Base-by-base conservation (phyloP, 2,329 filamentous ascomycete genomes). In the Graphium sp. region DNA sequence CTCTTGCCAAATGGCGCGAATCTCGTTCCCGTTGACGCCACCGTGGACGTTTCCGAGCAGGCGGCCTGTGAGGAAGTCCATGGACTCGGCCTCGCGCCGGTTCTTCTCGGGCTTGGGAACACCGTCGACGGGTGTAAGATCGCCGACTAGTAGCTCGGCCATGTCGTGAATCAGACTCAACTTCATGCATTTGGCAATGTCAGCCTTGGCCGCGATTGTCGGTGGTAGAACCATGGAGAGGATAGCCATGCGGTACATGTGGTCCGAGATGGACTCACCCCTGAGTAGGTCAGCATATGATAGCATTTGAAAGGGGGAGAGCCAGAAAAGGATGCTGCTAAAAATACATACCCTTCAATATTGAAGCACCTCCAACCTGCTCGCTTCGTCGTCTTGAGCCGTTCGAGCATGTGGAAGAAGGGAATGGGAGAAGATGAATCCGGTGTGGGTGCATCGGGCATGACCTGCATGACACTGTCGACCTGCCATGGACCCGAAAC, bases 181-280 rank as follows among this genome's bases (percentile, higher is more conserved):
- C 55, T 82, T 82, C 42, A 83, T 87, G 61, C 89, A 98, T 41
- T 74, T 76, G 16, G 66, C 55, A 22, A 93, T 64, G 47, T 95
- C 78, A 44, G 95, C 62, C 22, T 66, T 67, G 1, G 70, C 55
- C 3, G 73, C 63, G 8, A 94, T 68, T 2, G 76, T 56, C 0
- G 80, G 64, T 2, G 89, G 87, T 3, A 83, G 84, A 38, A 94
- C 70, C 74, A 98, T 81, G 37, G 82, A 84, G 51, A 98, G 83
- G 40, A 98, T 69, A 28, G 85, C 83, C 89, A 98, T 98, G 55
- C 89, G 84, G 56, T 95, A 98, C 89, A 98, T 98, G 64, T 98
- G 89, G 57, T 98, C 89, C 30, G 82, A 69, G 46, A 98, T 94
- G 2, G 83, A 92, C 53, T 98, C 89, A 48, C 82, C 79, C 33